Base-by-base conservation (phyloP, 2,329 filamentous ascomycete species). In the Aspergillus niger region DNA sequence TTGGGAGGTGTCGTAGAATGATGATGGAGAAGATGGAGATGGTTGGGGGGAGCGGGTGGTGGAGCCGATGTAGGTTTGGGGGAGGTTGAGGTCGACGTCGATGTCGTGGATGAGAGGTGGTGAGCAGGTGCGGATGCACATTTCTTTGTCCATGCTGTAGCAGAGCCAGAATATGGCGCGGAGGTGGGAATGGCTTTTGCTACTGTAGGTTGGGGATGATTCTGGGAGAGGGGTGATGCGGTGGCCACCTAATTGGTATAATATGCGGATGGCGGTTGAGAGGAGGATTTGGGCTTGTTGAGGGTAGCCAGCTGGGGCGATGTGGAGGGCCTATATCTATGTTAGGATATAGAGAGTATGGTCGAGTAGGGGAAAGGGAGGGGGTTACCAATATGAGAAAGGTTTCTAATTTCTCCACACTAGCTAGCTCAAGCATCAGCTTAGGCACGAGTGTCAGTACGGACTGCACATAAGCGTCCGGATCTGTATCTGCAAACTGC, bases 81-180 rank as follows among this genome's bases (percentile, higher is more conserved):
- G 69, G 2, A 71, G 50, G 20, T 68, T 63, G 7, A 71, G 22
- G 38, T 70, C 69, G 26, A 69, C 70, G 41, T 67, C 62, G 8
- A 43, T 55, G 10, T 70, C 67, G 13, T 71, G 68, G 2, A 71
- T 62, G n/a, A 69, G 54, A 1, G 67, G 68, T 5, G 68, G 63
- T 2, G 63, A 63, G 15, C 59, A 61, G 30, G 62, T 63, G 17
- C 68, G 65, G 15, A 68, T 61, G 8, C 63, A 68, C 30, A 67
- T 64, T 54, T 70, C 67, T 26, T 66, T 70, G 36, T 71, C 69
- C n/a, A 69, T 62, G 8, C 58, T 59, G 41, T 70, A 71, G 22
- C 60, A 65, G 7, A 67, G 52, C 69, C 69, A 71, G 61, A 71
- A 71, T 1, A 71, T 50, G 8, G 63, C 64, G 17, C 69, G 67